These are phyloP conservation scores for Colletotrichum salicis DNA, from an alignment of 2,329 filamentous ascomycete species.

Conservation along the genomic window DNA sequence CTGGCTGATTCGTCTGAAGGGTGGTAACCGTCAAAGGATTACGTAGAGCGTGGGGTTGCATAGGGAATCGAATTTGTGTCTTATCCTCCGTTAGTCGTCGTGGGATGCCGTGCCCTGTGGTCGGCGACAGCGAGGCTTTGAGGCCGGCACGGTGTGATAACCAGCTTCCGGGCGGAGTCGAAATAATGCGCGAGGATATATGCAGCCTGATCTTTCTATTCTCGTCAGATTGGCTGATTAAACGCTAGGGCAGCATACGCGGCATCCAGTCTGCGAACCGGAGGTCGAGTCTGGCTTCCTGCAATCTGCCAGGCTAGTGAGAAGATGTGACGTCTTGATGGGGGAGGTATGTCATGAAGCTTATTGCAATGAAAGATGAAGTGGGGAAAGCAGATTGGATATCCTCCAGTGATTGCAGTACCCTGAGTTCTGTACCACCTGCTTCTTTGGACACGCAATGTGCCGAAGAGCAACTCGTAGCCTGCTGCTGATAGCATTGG, in stretches of 20 bases:
- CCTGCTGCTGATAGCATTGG: background rate
- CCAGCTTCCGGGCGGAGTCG: background rate
- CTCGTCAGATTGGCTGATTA: constrained; percentile 6
- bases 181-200: background rate
- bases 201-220: background rate
- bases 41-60: constrained; percentile 11
- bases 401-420: background rate
- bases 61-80: background rate
- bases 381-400: background rate
- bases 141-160: background rate
- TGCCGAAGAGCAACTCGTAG: background rate
- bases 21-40: background rate
- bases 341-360: background rate
- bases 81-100: constrained; percentile 4
- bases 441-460: background rate
- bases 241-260: constrained; percentile 13
- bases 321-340: background rate
- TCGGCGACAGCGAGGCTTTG: background rate
- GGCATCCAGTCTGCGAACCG: background rate
- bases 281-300: background rate
- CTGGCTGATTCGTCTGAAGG: background rate
- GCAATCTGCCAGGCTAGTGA: background rate
- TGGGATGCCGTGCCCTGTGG: background rate
- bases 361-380: background rate
- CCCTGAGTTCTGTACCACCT: background rate